Evolutionary conservation across 345 rosid genomes (phyloP).

Genomic region (Rhizophora apiculata): DNA sequence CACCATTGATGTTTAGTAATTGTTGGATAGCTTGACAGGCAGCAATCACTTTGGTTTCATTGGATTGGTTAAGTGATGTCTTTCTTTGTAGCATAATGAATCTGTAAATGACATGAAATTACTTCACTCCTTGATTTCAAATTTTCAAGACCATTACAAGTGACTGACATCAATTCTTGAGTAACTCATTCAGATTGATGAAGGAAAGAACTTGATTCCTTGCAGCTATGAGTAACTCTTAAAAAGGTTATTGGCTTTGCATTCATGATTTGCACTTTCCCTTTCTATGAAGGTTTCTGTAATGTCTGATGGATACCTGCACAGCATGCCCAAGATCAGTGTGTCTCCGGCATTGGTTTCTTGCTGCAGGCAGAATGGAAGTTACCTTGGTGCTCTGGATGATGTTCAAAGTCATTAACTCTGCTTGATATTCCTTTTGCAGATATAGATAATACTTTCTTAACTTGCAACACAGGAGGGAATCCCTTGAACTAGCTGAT

Average conservation of each 20-base stretch:
- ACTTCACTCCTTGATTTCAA: constrained; percentile 43
- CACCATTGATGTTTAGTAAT: neutral
- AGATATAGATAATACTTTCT: constrained; percentile 53
- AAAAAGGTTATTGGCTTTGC: constrained; percentile 18
- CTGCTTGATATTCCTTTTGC: constrained; percentile 81
- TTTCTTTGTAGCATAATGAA: constrained; percentile 50
- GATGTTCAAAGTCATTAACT: constrained; percentile 55
- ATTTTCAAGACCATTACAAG: constrained; percentile 80
- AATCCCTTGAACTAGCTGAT: neutral
- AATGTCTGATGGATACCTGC: neutral
- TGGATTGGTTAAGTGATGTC: neutral
- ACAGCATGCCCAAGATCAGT: neutral
- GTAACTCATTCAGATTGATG: constrained; percentile 53
- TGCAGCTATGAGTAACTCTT: constrained; percentile 71
- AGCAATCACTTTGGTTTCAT: neutral
- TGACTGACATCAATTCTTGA: constrained; percentile 74
- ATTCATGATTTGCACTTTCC: neutral
- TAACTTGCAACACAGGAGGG: constrained; percentile 5
- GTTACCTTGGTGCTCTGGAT: constrained; percentile 69
- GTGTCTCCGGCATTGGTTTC: constrained; percentile 2
- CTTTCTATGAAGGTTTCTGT: neutral
- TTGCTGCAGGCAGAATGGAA: constrained; percentile 79
- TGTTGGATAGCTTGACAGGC: neutral
- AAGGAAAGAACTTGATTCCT: constrained; percentile 59
- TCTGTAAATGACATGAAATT: constrained; percentile 13